phyloP scores from a whole-genome alignment of 805 yeast species.

The Starmerella kuoi region DNA sequence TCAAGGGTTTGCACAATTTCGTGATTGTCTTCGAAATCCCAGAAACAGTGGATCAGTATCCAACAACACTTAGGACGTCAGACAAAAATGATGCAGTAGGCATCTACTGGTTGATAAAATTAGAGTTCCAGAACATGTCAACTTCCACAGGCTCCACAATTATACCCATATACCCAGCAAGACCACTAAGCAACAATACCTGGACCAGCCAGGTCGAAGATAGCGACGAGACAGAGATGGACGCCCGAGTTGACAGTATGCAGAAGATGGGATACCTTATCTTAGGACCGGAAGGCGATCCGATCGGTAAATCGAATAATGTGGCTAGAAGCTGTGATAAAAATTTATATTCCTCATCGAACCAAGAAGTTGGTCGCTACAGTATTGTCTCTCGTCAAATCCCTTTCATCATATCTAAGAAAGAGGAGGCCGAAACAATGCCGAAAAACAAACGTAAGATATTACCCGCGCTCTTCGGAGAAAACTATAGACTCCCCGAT shows the following conservation, averaged over 20 bases:
- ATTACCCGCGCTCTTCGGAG: slow-evolving; percentile 6
- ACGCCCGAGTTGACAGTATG: no score
- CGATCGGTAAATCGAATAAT: no score
- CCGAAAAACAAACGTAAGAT: background rate
- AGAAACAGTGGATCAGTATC: background rate
- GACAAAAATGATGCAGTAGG: background rate
- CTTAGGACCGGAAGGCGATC: no score
- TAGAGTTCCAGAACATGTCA: background rate
- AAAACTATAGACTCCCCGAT: slow-evolving; percentile 3
- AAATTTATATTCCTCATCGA: no score
- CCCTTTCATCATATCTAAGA: no score
- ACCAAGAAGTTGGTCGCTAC: no score
- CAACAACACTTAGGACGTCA: background rate
- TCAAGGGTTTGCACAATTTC: background rate
- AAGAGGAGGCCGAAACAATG: no score
- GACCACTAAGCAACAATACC: background rate
- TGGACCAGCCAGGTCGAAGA: background rate
- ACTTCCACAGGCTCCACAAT: background rate
- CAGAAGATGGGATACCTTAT: no score
- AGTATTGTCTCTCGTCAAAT: no score
- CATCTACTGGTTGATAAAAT: background rate
- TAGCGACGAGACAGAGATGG: no score
- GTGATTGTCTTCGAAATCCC: background rate
- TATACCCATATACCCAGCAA: background rate
- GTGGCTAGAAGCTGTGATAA: no score